Evolutionary conservation across 1,284 basidiomycete genomes (phyloP).

Genomic region (Boletus smithii): DNA sequence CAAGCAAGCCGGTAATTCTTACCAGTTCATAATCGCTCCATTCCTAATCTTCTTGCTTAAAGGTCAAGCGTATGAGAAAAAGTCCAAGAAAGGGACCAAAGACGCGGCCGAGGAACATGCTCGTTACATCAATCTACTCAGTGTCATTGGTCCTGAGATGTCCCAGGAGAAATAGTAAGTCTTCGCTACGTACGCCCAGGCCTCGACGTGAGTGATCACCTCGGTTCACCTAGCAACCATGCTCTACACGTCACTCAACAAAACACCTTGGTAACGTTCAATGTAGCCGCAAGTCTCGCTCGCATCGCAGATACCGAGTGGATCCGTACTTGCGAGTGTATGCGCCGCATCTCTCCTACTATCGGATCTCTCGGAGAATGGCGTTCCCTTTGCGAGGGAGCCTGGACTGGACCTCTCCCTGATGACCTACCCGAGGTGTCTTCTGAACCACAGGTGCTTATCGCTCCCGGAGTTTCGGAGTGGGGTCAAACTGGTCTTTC

Average conservation of each 20-base stretch:
- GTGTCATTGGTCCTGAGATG: constrained; percentile 70
- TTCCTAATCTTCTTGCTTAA: constrained; percentile 7
- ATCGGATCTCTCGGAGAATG: constrained; percentile 69
- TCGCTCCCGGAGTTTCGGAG: constrained; percentile 21
- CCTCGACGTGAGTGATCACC: constrained; percentile 7
- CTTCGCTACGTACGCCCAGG: background rate
- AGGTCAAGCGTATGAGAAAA: constrained; percentile 75
- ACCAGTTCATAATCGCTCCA: background rate
- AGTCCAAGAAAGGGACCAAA: constrained; percentile 66
- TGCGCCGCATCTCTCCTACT: constrained; percentile 60
- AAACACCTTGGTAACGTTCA: constrained; percentile 56
- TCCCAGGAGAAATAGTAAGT: constrained; percentile 74
- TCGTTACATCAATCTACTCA: constrained; percentile 71
- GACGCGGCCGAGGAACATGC: constrained; percentile 71
- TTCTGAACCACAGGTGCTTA: constrained; percentile 2
- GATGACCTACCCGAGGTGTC: constrained; percentile 44
- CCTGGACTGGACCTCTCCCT: constrained; percentile 60
- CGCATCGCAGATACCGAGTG: constrained; percentile 75
- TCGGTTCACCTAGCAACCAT: constrained; percentile 54
- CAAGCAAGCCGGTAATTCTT: constrained; percentile 63
- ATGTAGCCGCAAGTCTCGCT: constrained; percentile 59
- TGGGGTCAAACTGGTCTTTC: constrained; percentile 29
- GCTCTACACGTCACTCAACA: constrained; percentile 57
- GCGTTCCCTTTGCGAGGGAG: constrained; percentile 68
- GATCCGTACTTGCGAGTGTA: constrained; percentile 65